phyloP scores from a whole-genome alignment of 192 early-diverging fungal species.

The Lobosporangium transversale region DNA sequence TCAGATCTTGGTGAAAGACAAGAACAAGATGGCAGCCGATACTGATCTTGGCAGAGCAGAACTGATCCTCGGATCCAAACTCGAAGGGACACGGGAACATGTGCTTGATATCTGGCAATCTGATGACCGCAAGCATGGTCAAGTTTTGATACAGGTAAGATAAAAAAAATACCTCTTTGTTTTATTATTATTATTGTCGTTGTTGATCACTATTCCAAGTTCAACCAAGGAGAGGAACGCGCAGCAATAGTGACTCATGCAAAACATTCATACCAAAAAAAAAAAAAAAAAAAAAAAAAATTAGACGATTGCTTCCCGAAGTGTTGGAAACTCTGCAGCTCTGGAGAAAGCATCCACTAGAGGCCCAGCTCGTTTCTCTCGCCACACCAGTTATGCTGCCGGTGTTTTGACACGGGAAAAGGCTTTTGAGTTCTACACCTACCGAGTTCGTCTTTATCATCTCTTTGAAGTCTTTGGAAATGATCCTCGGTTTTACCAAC shows the following conservation, averaged over 20 bases:
- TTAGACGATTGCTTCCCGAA: constrained; percentile 23
- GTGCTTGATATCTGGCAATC: constrained; percentile 22
- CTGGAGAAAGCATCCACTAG: constrained; percentile 20
- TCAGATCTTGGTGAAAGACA: constrained; percentile 28
- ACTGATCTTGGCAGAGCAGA: constrained; percentile 23
- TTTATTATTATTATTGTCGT: not conserved
- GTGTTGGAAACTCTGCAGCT: constrained; percentile 7
- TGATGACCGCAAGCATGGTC: constrained; percentile 16
- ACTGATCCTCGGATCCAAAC: constrained; percentile 9
- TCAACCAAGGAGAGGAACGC: too few relatives aligned
- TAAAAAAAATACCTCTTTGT: too few relatives aligned
- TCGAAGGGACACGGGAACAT: constrained; percentile 33
- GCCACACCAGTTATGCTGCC: constrained; percentile 52
- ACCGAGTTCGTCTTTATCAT: constrained; percentile 47
- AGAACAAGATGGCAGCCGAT: constrained; percentile 44
- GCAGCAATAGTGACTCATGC: too few relatives aligned
- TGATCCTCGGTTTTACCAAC: constrained; percentile 15
- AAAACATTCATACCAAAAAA: constrained; percentile 5
- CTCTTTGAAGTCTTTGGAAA: constrained; percentile 37
- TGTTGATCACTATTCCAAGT: too few relatives aligned
- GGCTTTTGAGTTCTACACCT: constrained; percentile 38
- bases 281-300: not conserved
- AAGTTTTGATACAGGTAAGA: constrained; percentile 23
- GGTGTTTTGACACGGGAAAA: constrained; percentile 39
- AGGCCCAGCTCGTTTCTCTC: constrained; percentile 37